Percentiles rank a stretch among this genome's conserved stretches.
These are phyloP conservation scores for Neurospora africana DNA, from an alignment of 495 filamentous ascomycete genomes.

Conservation along the genomic window DNA sequence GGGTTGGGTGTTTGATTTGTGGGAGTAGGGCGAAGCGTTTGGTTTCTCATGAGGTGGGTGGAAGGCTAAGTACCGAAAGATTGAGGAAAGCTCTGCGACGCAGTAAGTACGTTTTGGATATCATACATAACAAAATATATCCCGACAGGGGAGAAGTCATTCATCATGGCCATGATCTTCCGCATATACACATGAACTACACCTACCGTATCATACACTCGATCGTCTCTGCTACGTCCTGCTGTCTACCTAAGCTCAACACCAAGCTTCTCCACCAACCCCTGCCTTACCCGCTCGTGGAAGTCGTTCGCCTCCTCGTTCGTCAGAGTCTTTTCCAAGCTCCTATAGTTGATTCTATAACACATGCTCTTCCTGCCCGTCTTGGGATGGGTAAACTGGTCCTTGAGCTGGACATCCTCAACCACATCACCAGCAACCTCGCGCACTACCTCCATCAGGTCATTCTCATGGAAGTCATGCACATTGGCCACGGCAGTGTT, in stretches of 20 bases:
- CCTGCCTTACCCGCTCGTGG: conserved; percentile 53
- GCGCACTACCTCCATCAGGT: conserved; percentile 90
- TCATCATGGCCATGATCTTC: neutral
- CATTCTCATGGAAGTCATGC: conserved; percentile 75
- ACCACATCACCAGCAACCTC: conserved; percentile 69
- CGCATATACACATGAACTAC: neutral
- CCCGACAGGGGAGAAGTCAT: neutral
- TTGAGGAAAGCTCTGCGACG: neutral
- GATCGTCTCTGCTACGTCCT: neutral
- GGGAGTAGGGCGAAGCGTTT: neutral
- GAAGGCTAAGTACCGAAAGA: neutral
- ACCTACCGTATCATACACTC: neutral
- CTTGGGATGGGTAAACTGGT: conserved; percentile 85
- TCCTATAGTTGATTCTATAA: conserved; percentile 87
- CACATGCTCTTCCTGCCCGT: conserved; percentile 73
- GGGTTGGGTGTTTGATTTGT: neutral
- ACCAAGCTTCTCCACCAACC: conserved; percentile 56
- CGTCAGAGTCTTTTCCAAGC: conserved; percentile 77
- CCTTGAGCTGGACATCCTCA: conserved; percentile 70
- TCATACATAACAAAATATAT: neutral
- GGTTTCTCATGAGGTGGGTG: neutral
- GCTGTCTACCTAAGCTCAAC: conserved; percentile 65
- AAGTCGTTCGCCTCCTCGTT: conserved; percentile 66
- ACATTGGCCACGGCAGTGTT: conserved; percentile 23
- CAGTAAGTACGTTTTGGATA: neutral